These are phyloP conservation scores for Purshia tridentata DNA, from an alignment of 306 rosid genomes.

Conservation along the genomic window DNA sequence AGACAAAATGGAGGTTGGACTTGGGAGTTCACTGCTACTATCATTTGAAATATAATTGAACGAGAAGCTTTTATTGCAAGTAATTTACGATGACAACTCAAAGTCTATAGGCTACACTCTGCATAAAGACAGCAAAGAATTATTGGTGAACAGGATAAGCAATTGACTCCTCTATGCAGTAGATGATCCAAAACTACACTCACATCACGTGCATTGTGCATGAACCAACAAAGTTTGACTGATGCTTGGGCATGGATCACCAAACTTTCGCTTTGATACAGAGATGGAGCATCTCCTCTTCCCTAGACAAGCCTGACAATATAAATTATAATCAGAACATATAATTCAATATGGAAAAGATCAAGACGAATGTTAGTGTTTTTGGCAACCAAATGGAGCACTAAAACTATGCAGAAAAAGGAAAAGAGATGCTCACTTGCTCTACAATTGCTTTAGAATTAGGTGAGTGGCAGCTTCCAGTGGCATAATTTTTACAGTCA, in stretches of 20 bases:
- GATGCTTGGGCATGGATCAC: slow-evolving; percentile 44
- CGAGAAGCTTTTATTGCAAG: slow-evolving; percentile 4
- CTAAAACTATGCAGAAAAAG: neutral
- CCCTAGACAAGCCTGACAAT: slow-evolving; percentile 46
- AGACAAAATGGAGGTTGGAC: neutral
- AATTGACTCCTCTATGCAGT: neutral
- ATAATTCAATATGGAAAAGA: neutral
- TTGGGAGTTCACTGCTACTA: neutral
- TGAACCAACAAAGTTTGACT: slow-evolving; percentile 44
- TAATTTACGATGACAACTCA: neutral
- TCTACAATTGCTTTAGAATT: slow-evolving; percentile 31
- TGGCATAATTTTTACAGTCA: slow-evolving; percentile 33
- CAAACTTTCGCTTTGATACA: slow-evolving; percentile 29
- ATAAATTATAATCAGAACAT: neutral
- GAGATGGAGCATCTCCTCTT: slow-evolving; percentile 39
- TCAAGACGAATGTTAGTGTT: neutral
- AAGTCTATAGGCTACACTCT: neutral
- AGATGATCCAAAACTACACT: neutral
- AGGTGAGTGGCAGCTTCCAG: slow-evolving; percentile 41
- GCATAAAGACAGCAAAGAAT: too few relatives aligned
- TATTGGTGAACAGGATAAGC: too few relatives aligned
- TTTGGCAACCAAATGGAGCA: neutral
- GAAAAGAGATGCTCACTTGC: slow-evolving; percentile 27
- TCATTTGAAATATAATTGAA: neutral
- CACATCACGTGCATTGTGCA: slow-evolving; percentile 40